phyloP scores from a whole-genome alignment of 2,329 filamentous ascomycete genomes.

The Lachnellula subtilissima region DNA sequence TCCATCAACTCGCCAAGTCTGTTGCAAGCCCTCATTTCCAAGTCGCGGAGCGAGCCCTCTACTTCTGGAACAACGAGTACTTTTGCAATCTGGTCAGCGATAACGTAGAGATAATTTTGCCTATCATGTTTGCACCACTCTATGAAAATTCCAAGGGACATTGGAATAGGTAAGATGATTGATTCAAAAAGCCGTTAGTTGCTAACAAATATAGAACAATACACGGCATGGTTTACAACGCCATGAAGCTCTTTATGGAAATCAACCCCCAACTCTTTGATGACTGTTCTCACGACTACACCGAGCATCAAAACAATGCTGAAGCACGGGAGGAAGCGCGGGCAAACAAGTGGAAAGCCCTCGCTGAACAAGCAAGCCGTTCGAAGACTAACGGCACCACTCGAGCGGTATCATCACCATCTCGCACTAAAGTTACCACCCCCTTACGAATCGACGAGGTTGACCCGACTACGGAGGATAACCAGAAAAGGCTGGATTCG shows the following conservation, averaged over 20 bases:
- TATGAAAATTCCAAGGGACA: slow-evolving; percentile 99
- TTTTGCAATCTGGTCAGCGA: slow-evolving; percentile 99
- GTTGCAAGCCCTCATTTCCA: slow-evolving; percentile 98
- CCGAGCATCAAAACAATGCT: slow-evolving; percentile 89
- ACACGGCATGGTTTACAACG: slow-evolving; percentile 99
- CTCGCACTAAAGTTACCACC: slow-evolving; percentile 37
- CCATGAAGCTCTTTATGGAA: slow-evolving; percentile 99
- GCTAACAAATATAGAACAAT: slow-evolving; percentile 64
- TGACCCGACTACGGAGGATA: slow-evolving; percentile 75
- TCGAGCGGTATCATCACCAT: slow-evolving; percentile 32
- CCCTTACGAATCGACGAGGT: slow-evolving; percentile 64
- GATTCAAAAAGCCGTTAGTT: background rate
- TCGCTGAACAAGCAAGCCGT: slow-evolving; percentile 74
- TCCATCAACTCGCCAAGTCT: slow-evolving; percentile 95
- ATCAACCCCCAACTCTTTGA: slow-evolving; percentile 98
- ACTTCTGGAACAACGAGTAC: slow-evolving; percentile 99
- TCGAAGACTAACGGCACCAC: slow-evolving; percentile 47
- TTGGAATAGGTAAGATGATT: slow-evolving; percentile 78
- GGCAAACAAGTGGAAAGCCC: slow-evolving; percentile 82
- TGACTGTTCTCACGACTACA: slow-evolving; percentile 97
- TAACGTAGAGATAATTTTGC: slow-evolving; percentile 96
- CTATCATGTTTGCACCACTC: slow-evolving; percentile 97
- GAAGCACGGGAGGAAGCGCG: slow-evolving; percentile 77
- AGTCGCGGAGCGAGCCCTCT: slow-evolving; percentile 92
- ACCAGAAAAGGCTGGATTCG: slow-evolving; percentile 81